Evolutionary conservation across 2,329 filamentous ascomycete genomes (phyloP).

Genomic region (Cytospora chrysosperma): DNA sequence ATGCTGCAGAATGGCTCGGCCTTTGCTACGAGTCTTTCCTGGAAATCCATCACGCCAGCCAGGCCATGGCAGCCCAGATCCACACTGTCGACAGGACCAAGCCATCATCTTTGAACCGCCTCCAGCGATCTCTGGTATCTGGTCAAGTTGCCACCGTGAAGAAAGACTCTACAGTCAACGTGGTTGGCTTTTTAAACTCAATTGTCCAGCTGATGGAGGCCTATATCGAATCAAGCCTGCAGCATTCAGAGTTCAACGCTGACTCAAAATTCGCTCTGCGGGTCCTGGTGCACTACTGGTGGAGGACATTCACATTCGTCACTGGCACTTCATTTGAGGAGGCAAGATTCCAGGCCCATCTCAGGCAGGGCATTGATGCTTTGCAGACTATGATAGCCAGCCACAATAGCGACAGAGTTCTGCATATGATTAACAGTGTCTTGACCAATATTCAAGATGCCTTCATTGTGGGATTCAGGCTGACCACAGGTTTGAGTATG

Average conservation of each 20-base stretch:
- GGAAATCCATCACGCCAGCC: slow-evolving; percentile 43
- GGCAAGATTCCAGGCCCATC: slow-evolving; percentile 62
- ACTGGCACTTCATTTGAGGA: slow-evolving; percentile 54
- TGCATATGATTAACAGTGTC: slow-evolving; percentile 41
- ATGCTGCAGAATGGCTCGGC: slow-evolving; percentile 49
- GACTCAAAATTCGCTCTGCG: slow-evolving; percentile 35
- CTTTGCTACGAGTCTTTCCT: slow-evolving; percentile 51
- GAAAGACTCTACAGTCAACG: slow-evolving; percentile 59
- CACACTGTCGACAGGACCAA: slow-evolving; percentile 45
- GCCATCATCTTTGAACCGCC: slow-evolving; percentile 55
- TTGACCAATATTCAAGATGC: slow-evolving; percentile 46
- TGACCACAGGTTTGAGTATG: slow-evolving; percentile 77
- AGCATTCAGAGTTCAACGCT: slow-evolving; percentile 31
- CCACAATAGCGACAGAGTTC: slow-evolving; percentile 30
- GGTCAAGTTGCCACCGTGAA: slow-evolving; percentile 54
- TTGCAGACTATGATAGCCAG: slow-evolving; percentile 37
- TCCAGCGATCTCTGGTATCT: slow-evolving; percentile 59
- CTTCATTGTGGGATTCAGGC: slow-evolving; percentile 69
- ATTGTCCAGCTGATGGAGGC: slow-evolving; percentile 42
- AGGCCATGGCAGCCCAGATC: slow-evolving; percentile 42
- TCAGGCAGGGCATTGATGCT: slow-evolving; percentile 49
- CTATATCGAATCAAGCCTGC: slow-evolving; percentile 39
- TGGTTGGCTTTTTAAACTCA: slow-evolving; percentile 50
- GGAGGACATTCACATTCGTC: slow-evolving; percentile 51
- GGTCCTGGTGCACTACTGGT: slow-evolving; percentile 52